phyloP scores from a whole-genome alignment of 2,329 filamentous ascomycete species.

The Trichoderma sp. region DNA sequence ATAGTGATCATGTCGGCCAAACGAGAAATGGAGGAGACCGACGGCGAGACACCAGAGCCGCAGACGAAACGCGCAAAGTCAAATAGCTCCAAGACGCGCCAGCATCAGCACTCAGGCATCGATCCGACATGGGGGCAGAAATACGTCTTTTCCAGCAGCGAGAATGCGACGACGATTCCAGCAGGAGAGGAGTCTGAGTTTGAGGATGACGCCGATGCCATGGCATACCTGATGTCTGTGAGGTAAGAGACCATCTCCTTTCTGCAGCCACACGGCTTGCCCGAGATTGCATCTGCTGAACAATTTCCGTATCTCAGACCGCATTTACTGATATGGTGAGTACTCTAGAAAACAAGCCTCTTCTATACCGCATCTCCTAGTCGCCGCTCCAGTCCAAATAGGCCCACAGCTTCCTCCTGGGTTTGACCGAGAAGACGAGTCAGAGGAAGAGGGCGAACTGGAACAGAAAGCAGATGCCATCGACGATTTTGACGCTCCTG shows the following conservation, averaged over 20 bases:
- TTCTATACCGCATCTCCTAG: conserved; percentile 67
- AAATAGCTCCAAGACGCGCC: conserved; percentile 33
- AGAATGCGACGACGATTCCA: conserved; percentile 44
- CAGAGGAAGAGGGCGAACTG: conserved; percentile 33
- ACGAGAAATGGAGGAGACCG: conserved; percentile 32
- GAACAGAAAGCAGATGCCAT: conserved; percentile 44
- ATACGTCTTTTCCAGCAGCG: conserved; percentile 65
- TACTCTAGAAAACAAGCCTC: conserved; percentile 69
- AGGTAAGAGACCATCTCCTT: conserved; percentile 50
- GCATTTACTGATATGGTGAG: conserved; percentile 50
- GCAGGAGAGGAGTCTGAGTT: conserved; percentile 61
- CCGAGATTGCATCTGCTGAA: conserved; percentile 18
- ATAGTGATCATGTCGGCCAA: conserved; percentile 35
- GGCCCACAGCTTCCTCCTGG: conserved; percentile 50
- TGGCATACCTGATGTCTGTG: conserved; percentile 69
- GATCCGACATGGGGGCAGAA: conserved; percentile 69
- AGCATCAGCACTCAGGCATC: conserved; percentile 46
- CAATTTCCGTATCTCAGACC: not conserved
- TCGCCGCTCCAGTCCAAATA: conserved; percentile 55
- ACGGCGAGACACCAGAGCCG: conserved; percentile 27
- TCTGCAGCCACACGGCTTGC: not conserved
- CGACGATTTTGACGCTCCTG: conserved; percentile 43
- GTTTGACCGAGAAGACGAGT: conserved; percentile 30
- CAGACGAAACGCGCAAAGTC: conserved; percentile 30
- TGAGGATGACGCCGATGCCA: conserved; percentile 63